Percentiles rank a stretch among this genome's conserved stretches.
Conservation (phyloP, 1,139 yeast genomes). For the Candida labiduridarum region DNA sequence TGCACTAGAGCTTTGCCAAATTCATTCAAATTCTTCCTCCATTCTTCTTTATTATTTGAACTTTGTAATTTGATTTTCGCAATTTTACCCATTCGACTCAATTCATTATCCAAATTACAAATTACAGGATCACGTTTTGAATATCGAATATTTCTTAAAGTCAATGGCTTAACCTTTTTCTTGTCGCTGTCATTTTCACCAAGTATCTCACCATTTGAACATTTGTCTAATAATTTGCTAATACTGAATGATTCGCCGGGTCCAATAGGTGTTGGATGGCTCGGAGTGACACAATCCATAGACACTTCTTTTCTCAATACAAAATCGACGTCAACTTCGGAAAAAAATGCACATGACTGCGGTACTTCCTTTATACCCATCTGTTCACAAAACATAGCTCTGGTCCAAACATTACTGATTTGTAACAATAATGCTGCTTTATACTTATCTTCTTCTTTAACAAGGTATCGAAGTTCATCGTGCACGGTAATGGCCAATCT, state of each 20-base stretch:
- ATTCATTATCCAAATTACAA: slow-evolving; percentile 24
- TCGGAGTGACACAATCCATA: slow-evolving; percentile 88
- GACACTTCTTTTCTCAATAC: slow-evolving; percentile 88
- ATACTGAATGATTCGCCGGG: slow-evolving; percentile 82
- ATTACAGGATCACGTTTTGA: slow-evolving; percentile 27
- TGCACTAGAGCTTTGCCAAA: slow-evolving; percentile 1
- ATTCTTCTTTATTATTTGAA: slow-evolving; percentile 17
- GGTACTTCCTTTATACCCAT: slow-evolving; percentile 89
- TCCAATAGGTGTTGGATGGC: slow-evolving; percentile 70
- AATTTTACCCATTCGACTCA: slow-evolving; percentile 20
- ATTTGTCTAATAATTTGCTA: slow-evolving; percentile 44
- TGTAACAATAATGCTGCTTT: slow-evolving; percentile 83
- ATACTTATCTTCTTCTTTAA: slow-evolving; percentile 70
- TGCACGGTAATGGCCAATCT: slow-evolving; percentile 88
- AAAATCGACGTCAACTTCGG: slow-evolving; percentile 88
- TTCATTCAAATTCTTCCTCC: slow-evolving; percentile 8
- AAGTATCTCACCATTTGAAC: slow-evolving; percentile 24
- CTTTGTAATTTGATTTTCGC: slow-evolving; percentile 34
- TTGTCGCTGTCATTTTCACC: slow-evolving; percentile 8
- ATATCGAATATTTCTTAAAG: slow-evolving; percentile 20
- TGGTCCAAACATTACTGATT: slow-evolving; percentile 90
- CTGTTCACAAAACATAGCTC: slow-evolving; percentile 94
- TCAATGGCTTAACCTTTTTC: slow-evolving; percentile 12
- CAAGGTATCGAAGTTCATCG: slow-evolving; percentile 88
- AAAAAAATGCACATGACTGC: slow-evolving; percentile 93